Percentiles rank a stretch among this genome's conserved stretches.
Conservation (phyloP, 2,329 filamentous ascomycete species). For the Triangularia setosa region DNA sequence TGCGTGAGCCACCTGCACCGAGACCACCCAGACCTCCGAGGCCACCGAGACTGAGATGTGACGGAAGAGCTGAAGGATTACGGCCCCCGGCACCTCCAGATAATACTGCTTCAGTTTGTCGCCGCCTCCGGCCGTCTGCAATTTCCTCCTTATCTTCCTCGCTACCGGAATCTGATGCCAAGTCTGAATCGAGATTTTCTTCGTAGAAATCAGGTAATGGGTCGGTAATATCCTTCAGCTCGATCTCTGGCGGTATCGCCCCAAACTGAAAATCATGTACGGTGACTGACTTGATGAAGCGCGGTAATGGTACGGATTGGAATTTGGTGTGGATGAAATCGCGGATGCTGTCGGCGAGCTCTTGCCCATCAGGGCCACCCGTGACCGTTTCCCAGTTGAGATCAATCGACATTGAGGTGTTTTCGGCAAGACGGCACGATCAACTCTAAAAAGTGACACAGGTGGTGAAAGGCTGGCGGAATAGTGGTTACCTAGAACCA, state of each 20-base stretch:
- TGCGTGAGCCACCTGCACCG: slow-evolving; percentile 20
- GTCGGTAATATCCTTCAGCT: slow-evolving; percentile 95
- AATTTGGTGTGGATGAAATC: slow-evolving; percentile 95
- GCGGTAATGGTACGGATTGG: slow-evolving; percentile 83
- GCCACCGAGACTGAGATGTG: slow-evolving; percentile 37
- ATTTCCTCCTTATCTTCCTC: slow-evolving; percentile 36
- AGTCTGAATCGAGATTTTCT: slow-evolving; percentile 62
- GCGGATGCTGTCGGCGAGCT: slow-evolving; percentile 80
- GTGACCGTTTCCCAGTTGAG: slow-evolving; percentile 95
- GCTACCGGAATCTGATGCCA: slow-evolving; percentile 48
- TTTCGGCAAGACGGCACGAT: not conserved
- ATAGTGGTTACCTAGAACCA: no score
- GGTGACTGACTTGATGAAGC: slow-evolving; percentile 94
- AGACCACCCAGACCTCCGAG: slow-evolving; percentile 28
- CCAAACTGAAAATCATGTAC: slow-evolving; percentile 95
- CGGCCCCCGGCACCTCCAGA: slow-evolving; percentile 5
- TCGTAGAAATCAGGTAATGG: slow-evolving; percentile 97
- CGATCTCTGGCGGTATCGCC: slow-evolving; percentile 72
- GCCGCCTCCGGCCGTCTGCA: slow-evolving; percentile 30
- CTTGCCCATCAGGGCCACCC: slow-evolving; percentile 78
- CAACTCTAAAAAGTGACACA: not conserved
- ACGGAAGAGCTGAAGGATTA: slow-evolving; percentile 29
- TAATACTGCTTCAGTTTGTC: slow-evolving; percentile 15
- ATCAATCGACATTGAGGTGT: slow-evolving; percentile 81
- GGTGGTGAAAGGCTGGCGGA: not conserved